Base-by-base conservation (phyloP, 768 basidiomycete genomes). In the Inosperma sp. region DNA sequence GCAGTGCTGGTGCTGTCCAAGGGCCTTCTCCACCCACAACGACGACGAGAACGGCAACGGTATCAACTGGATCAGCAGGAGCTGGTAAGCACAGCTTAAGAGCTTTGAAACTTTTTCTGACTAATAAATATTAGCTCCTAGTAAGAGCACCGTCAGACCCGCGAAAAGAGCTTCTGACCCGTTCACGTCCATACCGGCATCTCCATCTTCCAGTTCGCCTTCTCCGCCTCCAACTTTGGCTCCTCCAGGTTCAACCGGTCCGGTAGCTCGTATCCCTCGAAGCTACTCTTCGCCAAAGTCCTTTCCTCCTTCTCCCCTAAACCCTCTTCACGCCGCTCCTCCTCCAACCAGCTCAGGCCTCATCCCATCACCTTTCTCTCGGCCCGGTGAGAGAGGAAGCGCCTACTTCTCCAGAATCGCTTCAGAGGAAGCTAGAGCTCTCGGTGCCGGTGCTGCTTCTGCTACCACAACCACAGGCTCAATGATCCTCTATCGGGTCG, bases 401-500 rank as follows among this genome's bases (percentile, higher is more conserved):
- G 35, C 46, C 33, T 37, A 48, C 34, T 48, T 48, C 46, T 48
- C 46, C 46, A 48, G 35, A 27, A 36, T 48, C 34, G 46, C 35
- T 19, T 48, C 46, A 13, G 46, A 48, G 35, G 46, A 48, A 14
- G 40, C 40, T 4, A 16, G 47, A 16, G 58, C 60, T 1, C 50
- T 46, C 7, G 47, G 54, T 17, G 10, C 44, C 10, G 53, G 44
- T 34, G 23, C 60, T 2, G 55, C 43, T n/a, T 40, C 63, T 6
- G 49, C 35, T 26, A 49, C 40, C 16, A 30, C 43, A 1, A 45
- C 59, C 0, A 53, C 62, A 5, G 68, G 61, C 3, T 63, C 65
- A 2, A 69, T 71, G 68, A 66, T 70, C 21, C 62, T 71, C 4
- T 71, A 71, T 48, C 65, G 66, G 30, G 59, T 56, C 27, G 64